Percentiles rank a stretch among this genome's conserved stretches.
These are phyloP conservation scores for Candolleomyces aberdarensis DNA, from an alignment of 768 basidiomycete genomes.

Conservation along the genomic window DNA sequence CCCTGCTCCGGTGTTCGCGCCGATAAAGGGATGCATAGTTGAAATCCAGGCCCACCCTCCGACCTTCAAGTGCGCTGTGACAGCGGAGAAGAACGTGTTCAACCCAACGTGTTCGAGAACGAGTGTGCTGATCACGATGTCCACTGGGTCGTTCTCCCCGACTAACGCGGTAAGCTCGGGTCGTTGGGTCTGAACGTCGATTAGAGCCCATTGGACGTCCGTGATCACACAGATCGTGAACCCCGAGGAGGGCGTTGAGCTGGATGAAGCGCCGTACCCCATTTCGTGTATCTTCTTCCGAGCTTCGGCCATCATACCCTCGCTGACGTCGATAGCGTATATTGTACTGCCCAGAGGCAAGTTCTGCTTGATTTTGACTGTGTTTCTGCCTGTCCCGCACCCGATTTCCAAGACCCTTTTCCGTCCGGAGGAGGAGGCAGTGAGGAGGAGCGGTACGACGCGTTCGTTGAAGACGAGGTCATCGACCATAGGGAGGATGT, in stretches of 20 bases:
- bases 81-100: constrained; percentile 5
- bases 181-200: constrained; percentile 6
- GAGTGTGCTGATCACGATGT: constrained; percentile 10
- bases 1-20: not conserved
- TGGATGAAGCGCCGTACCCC: too few species aligned
- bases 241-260: too few species aligned
- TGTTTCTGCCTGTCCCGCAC: constrained; percentile 9
- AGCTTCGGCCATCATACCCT: constrained; percentile 8
- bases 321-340: constrained; percentile 9
- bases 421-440: not conserved
- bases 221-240: too few species aligned
- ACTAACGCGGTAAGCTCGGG: constrained; percentile 5
- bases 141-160: not conserved
- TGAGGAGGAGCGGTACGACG: not conserved
- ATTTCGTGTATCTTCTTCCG: not conserved
- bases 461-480: constrained; percentile 1
- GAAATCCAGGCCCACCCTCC: constrained; percentile 12
- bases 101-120: constrained; percentile 10
- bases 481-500: constrained; percentile 5
- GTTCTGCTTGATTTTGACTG: not conserved
- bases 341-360: constrained; percentile 1
- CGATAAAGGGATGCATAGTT: constrained; percentile 10
- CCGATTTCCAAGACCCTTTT: constrained; percentile 3
- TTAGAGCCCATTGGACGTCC: constrained; percentile 3
- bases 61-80: not conserved